A percentile compares a stretch with the other conserved stretches of the same genome.
Conservation (phyloP, 345 rosid genomes). For the Passiflora organensis region DNA sequence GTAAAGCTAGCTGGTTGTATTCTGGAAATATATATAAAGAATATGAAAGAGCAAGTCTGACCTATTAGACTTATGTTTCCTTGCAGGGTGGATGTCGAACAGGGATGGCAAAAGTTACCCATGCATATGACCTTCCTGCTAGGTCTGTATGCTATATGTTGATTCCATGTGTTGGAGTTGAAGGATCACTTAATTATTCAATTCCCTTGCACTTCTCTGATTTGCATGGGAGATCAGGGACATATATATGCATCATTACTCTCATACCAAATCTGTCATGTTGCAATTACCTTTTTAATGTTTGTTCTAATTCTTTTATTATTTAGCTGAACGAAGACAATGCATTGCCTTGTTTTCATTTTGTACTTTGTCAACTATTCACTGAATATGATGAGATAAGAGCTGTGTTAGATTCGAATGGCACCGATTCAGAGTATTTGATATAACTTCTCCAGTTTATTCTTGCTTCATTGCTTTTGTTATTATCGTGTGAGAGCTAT, state of each 20-base stretch:
- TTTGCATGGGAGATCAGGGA: neutral
- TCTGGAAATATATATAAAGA: constrained; percentile 1
- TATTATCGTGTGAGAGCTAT: neutral
- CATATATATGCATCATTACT: neutral
- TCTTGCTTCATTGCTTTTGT: neutral
- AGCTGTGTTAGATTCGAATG: neutral
- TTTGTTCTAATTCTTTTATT: neutral
- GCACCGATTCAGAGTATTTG: neutral
- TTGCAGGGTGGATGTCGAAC: constrained; percentile 95
- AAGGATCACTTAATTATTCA: neutral
- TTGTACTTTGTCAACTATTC: constrained; percentile 6
- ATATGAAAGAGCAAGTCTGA: constrained; percentile 5
- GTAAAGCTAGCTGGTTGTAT: constrained; percentile 3
- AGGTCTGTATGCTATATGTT: constrained; percentile 45
- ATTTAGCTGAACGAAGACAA: neutral
- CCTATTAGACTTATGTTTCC: constrained; percentile 20
- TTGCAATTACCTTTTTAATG: neutral
- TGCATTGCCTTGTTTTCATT: neutral
- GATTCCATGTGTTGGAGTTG: constrained; percentile 6
- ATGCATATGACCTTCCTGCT: constrained; percentile 93
- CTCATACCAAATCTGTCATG: neutral
- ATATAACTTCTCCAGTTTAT: neutral
- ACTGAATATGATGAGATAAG: neutral
- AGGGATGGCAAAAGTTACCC: constrained; percentile 94
- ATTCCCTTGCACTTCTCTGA: neutral